These are phyloP conservation scores for Gossypium ekmanianum DNA, from an alignment of 345 rosid genomes.

Conservation along the genomic window DNA sequence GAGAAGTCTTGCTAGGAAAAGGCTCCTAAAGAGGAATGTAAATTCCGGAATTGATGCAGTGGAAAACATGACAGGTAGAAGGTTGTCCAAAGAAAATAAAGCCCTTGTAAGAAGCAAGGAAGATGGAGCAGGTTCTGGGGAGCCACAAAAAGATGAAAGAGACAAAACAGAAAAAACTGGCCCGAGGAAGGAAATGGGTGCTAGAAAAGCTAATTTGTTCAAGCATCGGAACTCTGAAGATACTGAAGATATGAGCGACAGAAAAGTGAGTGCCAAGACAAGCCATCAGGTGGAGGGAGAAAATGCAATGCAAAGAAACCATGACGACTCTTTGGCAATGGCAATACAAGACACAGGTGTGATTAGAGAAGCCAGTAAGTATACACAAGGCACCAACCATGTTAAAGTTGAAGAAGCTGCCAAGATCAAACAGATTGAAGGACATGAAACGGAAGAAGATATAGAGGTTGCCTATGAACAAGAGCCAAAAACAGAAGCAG, in stretches of 20 bases:
- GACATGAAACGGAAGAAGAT: conserved; percentile 6
- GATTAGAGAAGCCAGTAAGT: neutral
- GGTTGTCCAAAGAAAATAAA: conserved; percentile 1
- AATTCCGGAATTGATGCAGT: conserved; percentile 12
- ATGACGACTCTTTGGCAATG: neutral
- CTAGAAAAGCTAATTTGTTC: conserved; percentile 6
- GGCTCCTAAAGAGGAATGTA: conserved; percentile 24
- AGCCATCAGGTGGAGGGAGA: conserved; percentile 10
- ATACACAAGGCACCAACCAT: neutral
- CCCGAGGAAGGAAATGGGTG: neutral
- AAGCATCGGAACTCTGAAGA: conserved; percentile 17
- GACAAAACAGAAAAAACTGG: neutral
- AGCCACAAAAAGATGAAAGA: neutral
- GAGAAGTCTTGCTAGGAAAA: conserved; percentile 31
- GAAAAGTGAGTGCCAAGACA: neutral
- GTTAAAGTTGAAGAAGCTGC: conserved; percentile 17
- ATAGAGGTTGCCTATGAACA: conserved; percentile 15
- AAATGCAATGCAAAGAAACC: conserved; percentile 1
- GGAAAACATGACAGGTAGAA: conserved; percentile 9
- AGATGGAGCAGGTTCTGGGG: conserved; percentile 6
- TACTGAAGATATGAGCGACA: conserved; percentile 3
- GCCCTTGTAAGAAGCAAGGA: conserved; percentile 9
- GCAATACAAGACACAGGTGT: conserved; percentile 7
- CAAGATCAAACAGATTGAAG: neutral
- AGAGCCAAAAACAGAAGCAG: conserved; percentile 15